A percentile compares a stretch with the other conserved stretches of the same genome.
phyloP scores from a whole-genome alignment of 305 asterid species.

The Rubia occidens region DNA sequence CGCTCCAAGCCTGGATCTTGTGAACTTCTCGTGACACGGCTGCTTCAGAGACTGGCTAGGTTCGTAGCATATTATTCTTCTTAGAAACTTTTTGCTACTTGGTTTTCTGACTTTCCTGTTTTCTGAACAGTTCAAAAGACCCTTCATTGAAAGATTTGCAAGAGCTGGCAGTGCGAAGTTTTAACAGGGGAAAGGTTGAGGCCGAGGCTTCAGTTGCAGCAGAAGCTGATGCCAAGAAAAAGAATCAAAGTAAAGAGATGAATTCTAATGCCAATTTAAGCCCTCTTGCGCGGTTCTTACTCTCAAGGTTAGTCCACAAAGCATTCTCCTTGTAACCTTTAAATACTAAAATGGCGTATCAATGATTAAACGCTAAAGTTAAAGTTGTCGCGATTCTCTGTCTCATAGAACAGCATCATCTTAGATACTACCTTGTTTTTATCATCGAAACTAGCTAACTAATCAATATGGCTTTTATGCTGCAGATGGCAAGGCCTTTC shows the following conservation, averaged over 20 bases:
- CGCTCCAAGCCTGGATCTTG: slow-evolving; percentile 66
- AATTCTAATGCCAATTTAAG: slow-evolving; percentile 77
- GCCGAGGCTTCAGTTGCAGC: slow-evolving; percentile 32
- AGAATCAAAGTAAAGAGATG: slow-evolving; percentile 60
- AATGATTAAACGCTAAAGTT: too few relatives aligned
- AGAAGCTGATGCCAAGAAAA: slow-evolving; percentile 63
- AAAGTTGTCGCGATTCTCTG: background rate
- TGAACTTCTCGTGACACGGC: slow-evolving; percentile 61
- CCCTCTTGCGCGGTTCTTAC: slow-evolving; percentile 93
- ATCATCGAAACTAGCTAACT: background rate
- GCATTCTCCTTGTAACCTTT: background rate
- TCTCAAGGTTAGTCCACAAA: slow-evolving; percentile 65
- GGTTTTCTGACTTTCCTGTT: slow-evolving; percentile 21
- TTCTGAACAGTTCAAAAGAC: slow-evolving; percentile 66
- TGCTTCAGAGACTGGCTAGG: slow-evolving; percentile 88
- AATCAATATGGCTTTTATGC: slow-evolving; percentile 9
- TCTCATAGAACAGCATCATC: background rate
- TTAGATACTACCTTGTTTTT: background rate
- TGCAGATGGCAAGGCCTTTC: slow-evolving; percentile 98
- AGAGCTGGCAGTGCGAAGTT: slow-evolving; percentile 62
- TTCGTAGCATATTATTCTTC: slow-evolving; percentile 22
- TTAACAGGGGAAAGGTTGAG: slow-evolving; percentile 54
- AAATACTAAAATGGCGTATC: background rate
- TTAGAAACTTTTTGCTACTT: slow-evolving; percentile 9
- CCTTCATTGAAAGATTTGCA: slow-evolving; percentile 71